A percentile compares a stretch with the other conserved stretches of the same genome.
Evolutionary conservation across 83 land plant species (phyloP).

Genomic region (Larix sibirica): DNA sequence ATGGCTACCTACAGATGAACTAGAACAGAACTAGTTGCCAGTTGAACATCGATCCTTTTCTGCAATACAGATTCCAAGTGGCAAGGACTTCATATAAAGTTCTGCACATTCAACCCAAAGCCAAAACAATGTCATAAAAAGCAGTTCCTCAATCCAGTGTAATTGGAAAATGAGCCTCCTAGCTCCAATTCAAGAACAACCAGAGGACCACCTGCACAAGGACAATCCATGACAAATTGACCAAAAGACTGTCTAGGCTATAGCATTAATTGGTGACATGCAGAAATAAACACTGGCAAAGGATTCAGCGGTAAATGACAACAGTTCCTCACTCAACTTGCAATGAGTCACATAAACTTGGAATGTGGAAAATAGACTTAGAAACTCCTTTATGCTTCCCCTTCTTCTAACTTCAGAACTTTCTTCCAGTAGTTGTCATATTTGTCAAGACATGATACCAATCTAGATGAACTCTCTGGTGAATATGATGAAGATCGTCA

Average conservation of each 20-base stretch:
- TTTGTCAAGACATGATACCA: conserved; percentile 3
- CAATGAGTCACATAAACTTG: background rate
- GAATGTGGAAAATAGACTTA: background rate
- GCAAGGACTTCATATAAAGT: background rate
- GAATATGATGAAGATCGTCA: conserved; percentile 24
- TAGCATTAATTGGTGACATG: background rate
- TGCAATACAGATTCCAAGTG: background rate
- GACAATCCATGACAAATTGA: background rate
- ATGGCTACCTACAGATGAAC: conserved; percentile 8
- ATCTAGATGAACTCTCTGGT: conserved; percentile 15
- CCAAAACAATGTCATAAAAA: background rate
- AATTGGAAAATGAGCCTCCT: background rate
- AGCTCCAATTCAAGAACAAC: background rate
- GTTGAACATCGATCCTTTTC: background rate
- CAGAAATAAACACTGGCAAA: background rate
- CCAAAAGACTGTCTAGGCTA: background rate
- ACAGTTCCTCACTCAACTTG: background rate
- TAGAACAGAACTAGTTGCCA: background rate
- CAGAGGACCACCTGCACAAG: background rate
- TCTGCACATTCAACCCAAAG: background rate
- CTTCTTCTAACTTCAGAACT: conserved; percentile 13
- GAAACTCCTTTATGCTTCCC: background rate
- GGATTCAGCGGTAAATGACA: background rate
- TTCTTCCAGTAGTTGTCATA: conserved; percentile 2
- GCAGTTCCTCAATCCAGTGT: background rate